These are phyloP conservation scores for Aspergillus hancockii DNA, from an alignment of 495 filamentous ascomycete species.

Conservation along the genomic window DNA sequence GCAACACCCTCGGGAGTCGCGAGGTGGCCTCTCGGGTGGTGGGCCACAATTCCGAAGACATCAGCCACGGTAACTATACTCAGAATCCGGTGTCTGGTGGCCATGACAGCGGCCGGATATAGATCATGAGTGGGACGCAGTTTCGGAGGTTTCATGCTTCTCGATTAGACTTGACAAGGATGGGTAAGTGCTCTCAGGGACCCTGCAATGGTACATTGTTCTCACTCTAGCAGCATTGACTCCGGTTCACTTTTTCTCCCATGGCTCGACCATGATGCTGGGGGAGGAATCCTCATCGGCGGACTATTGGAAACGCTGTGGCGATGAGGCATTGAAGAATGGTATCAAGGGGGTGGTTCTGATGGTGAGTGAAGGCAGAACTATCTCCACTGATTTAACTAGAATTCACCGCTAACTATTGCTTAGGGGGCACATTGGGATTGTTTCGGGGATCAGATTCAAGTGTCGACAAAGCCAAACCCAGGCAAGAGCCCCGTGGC, in stretches of 20 bases:
- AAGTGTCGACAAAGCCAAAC: constrained; percentile 56
- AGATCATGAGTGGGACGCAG: no score
- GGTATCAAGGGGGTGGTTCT: constrained; percentile 61
- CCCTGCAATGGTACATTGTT: neutral
- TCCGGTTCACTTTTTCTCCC: constrained; percentile 67
- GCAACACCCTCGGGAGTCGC: no score
- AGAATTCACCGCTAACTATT: no score
- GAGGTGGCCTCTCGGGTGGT: no score
- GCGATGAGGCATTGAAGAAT: constrained; percentile 55
- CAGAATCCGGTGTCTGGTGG: no score
- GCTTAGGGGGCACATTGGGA: constrained; percentile 65
- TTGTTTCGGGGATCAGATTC: constrained; percentile 44
- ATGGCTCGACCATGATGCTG: constrained; percentile 69
- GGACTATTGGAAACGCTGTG: constrained; percentile 62
- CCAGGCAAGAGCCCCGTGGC: constrained; percentile 58
- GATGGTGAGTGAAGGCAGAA: constrained; percentile 46
- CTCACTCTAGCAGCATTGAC: constrained; percentile 27
- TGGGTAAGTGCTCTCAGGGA: neutral
- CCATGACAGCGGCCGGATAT: no score
- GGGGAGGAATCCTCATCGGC: constrained; percentile 59
- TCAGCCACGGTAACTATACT: no score
- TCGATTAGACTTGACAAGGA: neutral
- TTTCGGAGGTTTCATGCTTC: no score
- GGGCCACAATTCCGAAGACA: no score
- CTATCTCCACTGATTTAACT: no score